Evolutionary conservation across 176 grass and related monocot genomes (phyloP).

Genomic region (Saccharum spontaneum): DNA sequence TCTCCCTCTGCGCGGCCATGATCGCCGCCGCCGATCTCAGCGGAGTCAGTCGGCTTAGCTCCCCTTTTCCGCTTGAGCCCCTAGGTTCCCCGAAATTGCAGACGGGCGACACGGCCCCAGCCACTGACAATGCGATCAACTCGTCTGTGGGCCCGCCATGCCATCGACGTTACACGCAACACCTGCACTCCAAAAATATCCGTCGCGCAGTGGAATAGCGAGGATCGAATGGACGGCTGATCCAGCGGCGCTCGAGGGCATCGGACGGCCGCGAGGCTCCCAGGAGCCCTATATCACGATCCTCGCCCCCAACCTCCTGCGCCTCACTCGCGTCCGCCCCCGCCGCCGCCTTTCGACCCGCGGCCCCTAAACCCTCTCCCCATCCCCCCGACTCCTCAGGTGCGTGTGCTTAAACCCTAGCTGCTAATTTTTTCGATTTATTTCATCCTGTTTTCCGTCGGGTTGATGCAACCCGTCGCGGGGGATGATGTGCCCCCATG

Average conservation of each 20-base stretch:
- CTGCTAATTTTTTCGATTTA: not conserved
- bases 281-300: not conserved
- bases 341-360: not conserved
- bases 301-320: not conserved
- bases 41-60: not conserved
- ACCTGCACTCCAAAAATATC: constrained; percentile 1
- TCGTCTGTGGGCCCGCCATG: not conserved
- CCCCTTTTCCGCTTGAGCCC: not conserved
- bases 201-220: not conserved
- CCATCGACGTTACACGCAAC: not conserved
- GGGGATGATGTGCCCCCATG: no score
- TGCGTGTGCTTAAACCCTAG: constrained; percentile 40
- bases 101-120: no score
- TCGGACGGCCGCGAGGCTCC: not conserved
- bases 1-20: constrained; percentile 49
- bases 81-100: not conserved
- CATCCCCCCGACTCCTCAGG: not conserved
- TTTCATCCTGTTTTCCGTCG: not conserved
- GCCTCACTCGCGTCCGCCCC: not conserved
- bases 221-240: not conserved
- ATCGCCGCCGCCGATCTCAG: constrained; percentile 22
- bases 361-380: constrained; percentile 14
- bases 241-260: rapidly evolving
- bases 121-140: not conserved
- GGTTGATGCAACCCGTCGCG: not conserved